phyloP scores from a whole-genome alignment of 106 monocot genomes.

The Apostasia ramifera region DNA sequence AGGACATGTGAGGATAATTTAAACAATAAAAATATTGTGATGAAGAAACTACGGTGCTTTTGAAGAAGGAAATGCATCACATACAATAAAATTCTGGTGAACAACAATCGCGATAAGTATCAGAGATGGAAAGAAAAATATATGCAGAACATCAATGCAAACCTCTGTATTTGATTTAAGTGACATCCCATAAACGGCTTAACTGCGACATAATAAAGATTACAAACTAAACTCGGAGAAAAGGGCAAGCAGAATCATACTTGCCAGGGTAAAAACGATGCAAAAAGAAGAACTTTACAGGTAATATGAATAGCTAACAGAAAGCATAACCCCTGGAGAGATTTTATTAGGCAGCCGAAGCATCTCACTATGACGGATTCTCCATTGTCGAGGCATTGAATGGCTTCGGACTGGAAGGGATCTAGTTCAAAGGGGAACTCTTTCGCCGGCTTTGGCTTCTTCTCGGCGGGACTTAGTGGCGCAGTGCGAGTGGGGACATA shows the following conservation, averaged over 20 bases:
- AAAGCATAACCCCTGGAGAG: background rate
- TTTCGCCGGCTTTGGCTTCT: slow-evolving; percentile 52
- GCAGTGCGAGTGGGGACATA: slow-evolving; percentile 20
- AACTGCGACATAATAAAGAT: background rate
- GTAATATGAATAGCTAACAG: background rate
- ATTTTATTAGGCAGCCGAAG: background rate
- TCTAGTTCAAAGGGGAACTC: slow-evolving; percentile 77
- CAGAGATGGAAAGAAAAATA: too few relatives aligned
- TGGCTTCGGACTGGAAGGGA: slow-evolving; percentile 84
- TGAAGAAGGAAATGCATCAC: too few relatives aligned
- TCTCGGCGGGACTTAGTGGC: background rate
- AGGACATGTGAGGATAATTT: too few relatives aligned
- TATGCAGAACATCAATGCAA: too few relatives aligned
- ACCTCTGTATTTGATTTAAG: too few relatives aligned
- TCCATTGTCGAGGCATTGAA: slow-evolving; percentile 75
- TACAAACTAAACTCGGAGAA: background rate
- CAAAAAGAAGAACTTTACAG: background rate
- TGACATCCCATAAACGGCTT: too few relatives aligned
- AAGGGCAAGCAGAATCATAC: background rate
- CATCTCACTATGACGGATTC: slow-evolving; percentile 85
- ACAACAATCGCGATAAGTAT: too few relatives aligned
- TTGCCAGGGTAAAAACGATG: background rate
- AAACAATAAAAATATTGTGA: too few relatives aligned
- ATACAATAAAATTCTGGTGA: too few relatives aligned
- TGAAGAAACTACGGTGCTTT: too few relatives aligned